phyloP scores from a whole-genome alignment of 768 basidiomycete genomes.

The Lentinula aciculospora region DNA sequence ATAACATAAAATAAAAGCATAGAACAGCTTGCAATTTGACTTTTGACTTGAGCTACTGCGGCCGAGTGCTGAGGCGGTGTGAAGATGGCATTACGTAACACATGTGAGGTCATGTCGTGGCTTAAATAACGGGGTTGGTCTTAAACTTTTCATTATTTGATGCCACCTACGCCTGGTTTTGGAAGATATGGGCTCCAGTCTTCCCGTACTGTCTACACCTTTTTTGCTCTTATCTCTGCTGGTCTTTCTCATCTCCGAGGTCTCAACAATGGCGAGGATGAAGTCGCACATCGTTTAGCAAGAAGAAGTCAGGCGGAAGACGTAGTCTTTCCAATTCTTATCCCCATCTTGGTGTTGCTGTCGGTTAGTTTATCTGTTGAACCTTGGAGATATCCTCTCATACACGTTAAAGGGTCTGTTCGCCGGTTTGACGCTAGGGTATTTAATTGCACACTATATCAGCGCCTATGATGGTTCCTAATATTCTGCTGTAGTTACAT shows the following conservation, averaged over 20 bases:
- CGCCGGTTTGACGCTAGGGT: constrained; percentile 75
- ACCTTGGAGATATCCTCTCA: too few species aligned
- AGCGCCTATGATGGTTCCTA: background rate
- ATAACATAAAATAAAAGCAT: background rate
- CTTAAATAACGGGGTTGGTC: background rate
- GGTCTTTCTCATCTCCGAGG: background rate
- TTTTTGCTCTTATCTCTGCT: constrained; percentile 2
- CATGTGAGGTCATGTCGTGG: background rate
- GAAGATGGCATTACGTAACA: background rate
- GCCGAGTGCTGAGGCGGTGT: background rate
- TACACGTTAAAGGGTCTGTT: constrained; percentile 49
- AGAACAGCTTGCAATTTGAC: too few species aligned
- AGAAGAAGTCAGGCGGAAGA: background rate
- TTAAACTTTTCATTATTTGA: background rate
- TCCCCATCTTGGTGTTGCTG: constrained; percentile 76
- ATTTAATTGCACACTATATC: background rate
- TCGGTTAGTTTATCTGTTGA: too few species aligned
- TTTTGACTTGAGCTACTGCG: too few species aligned
- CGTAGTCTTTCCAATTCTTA: constrained; percentile 36
- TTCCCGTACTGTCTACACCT: background rate
- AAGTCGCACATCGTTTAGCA: background rate
- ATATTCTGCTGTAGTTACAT: constrained; percentile 55
- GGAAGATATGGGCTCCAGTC: background rate
- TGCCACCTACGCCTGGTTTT: constrained; percentile 1
- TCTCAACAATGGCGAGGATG: background rate